Evolutionary conservation across 1,284 basidiomycete genomes (phyloP), one percentile per base, ranked within the genome.

Genomic region (Trichosporon inkin): DNA sequence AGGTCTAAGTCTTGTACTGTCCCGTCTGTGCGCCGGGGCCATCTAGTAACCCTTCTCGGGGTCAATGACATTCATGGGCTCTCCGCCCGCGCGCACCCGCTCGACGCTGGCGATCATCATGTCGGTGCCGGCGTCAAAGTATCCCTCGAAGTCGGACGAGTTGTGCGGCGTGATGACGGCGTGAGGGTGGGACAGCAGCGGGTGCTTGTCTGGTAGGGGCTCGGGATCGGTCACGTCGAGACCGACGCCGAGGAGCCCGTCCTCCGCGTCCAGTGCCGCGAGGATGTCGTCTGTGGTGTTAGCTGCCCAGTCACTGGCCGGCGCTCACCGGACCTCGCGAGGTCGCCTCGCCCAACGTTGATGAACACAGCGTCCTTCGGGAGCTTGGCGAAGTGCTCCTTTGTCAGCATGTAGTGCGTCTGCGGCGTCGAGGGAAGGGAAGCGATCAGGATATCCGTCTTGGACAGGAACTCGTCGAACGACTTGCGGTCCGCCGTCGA

Each of bases 201-300:
- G 65, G 62, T 79, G 76, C 19, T 58, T 56, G 19, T 66, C 60
- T 0, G 76, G 71, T 10, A 79, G 67, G 2, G 78, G 78, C 66
- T 78, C 78, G 32, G 78, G 78, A 58, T 78, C 76, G 0, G 78
- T 79, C 10, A 79, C 78, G 66, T 79, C 78, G 3, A 79, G 64
- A 2, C 72, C 75, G 16, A 65, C 68, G 10, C 67, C 73, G 56
- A 68, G 66, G 32, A 77, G 63, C 41, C 67, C 68, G 22, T 65
- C 57, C n/a, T 32, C 13, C 1, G 34, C 37, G 38, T 57, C 52
- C n/a, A 63, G 60, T 2, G 41, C 34, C 17, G 17, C 47, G 36
- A 61, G 55, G 39, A 57, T 40, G 16, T 47, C 52, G 38, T 57
- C 40, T 34, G 58, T 8, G 5, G 19, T 6, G 51, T 58, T 20